These are phyloP conservation scores for Xylaria palmicola DNA, from an alignment of 495 filamentous ascomycete genomes.

Conservation along the genomic window DNA sequence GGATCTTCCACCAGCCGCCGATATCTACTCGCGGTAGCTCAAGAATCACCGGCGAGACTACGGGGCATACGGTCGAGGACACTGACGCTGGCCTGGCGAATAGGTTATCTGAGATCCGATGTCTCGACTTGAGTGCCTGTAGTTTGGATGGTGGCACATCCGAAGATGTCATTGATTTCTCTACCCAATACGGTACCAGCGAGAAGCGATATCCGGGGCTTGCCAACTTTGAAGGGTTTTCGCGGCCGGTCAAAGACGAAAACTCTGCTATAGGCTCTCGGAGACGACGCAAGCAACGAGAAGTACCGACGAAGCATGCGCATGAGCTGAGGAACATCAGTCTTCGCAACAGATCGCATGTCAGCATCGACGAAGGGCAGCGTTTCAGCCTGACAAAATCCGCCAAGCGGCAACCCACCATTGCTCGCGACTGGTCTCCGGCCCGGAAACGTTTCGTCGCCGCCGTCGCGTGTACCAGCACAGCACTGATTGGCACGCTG, in stretches of 20 bases:
- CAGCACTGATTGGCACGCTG: conserved; percentile 63
- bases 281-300: conserved; percentile 17
- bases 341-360: conserved; percentile 39
- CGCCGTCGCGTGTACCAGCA: conserved; percentile 66
- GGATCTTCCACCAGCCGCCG: conserved; percentile 36
- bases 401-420: conserved; percentile 47
- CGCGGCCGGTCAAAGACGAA: conserved; percentile 15
- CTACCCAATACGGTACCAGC: conserved; percentile 21
- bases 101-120: conserved; percentile 10
- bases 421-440: conserved; percentile 65
- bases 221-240: conserved; percentile 11
- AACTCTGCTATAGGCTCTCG: conserved; percentile 5
- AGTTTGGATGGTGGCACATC: conserved; percentile 34
- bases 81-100: conserved; percentile 8
- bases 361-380: conserved; percentile 44
- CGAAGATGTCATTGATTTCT: conserved; percentile 29
- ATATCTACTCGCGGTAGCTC: conserved; percentile 39
- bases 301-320: conserved; percentile 14
- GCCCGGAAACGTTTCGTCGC: conserved; percentile 65
- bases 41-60: conserved; percentile 19
- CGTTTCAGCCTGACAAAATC: conserved; percentile 54
- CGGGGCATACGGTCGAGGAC: neutral
- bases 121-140: conserved; percentile 26
- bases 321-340: conserved; percentile 31
- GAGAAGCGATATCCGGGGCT: conserved; percentile 15